A percentile compares a stretch with the other conserved stretches of the same genome.
phyloP scores from a whole-genome alignment of 345 rosid species.

The Pistacia vera region DNA sequence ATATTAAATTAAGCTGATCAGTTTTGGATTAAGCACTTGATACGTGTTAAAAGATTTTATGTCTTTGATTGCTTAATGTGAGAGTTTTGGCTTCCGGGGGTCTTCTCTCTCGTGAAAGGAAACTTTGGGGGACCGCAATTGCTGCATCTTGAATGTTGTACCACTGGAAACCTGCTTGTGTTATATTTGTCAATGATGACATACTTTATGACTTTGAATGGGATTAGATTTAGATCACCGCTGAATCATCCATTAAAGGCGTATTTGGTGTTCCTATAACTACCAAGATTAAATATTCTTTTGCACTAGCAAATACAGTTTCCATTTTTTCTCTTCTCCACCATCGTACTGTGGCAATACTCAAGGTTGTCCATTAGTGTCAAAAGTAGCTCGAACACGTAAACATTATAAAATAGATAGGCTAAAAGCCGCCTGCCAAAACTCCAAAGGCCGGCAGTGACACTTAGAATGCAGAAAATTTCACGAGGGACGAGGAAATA shows the following conservation, averaged over 20 bases:
- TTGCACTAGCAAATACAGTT: background rate
- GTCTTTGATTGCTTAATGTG: background rate
- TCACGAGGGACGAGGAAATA: background rate
- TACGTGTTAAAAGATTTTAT: too few relatives aligned
- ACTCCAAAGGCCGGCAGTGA: too few relatives aligned
- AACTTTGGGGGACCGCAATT: conserved; percentile 3
- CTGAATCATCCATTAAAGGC: background rate
- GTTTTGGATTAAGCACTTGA: background rate
- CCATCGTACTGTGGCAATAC: background rate
- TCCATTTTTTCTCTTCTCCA: background rate
- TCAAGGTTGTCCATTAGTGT: background rate
- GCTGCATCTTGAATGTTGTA: background rate
- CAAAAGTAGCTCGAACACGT: background rate
- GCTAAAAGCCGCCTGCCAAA: too few relatives aligned
- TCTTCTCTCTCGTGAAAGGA: conserved; percentile 4
- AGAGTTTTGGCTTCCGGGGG: background rate
- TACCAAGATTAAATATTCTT: background rate
- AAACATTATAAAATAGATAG: too few relatives aligned
- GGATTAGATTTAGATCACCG: background rate
- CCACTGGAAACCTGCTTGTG: background rate
- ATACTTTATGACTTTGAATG: background rate
- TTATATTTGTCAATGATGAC: too few relatives aligned
- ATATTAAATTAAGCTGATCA: background rate
- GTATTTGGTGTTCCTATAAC: background rate
- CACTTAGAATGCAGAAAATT: too few relatives aligned